phyloP scores from a whole-genome alignment of 768 basidiomycete species.

The Leccinum olivaceopallidum region DNA sequence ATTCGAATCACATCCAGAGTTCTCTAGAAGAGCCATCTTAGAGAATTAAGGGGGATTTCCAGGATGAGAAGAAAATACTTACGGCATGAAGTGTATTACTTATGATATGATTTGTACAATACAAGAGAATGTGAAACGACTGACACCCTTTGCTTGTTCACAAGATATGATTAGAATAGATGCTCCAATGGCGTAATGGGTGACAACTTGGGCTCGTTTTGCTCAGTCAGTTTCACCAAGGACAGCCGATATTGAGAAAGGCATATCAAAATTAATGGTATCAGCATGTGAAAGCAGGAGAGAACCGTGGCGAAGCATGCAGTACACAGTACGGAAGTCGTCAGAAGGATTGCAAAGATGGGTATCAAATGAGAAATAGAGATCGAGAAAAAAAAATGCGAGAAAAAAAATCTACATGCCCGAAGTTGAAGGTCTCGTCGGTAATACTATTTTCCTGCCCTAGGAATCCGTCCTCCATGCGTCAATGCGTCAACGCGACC shows the following conservation, averaged over 20 bases:
- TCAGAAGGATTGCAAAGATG: background rate
- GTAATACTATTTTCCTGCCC: background rate
- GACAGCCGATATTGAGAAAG: background rate
- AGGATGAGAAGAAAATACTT: background rate
- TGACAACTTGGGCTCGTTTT: background rate
- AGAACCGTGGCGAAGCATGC: background rate
- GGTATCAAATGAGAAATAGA: background rate
- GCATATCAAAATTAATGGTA: background rate
- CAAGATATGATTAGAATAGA: background rate
- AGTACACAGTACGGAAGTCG: background rate
- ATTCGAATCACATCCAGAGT: background rate
- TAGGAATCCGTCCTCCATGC: constrained; percentile 1
- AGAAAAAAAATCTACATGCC: background rate
- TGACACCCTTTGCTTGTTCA: background rate
- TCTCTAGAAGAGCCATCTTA: background rate
- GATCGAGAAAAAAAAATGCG: background rate
- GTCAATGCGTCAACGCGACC: background rate
- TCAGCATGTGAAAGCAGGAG: background rate
- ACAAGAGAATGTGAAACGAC: background rate
- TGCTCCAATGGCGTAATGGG: background rate
- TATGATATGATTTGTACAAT: background rate
- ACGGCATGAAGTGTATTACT: background rate
- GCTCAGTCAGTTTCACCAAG: background rate
- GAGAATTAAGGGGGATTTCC: background rate
- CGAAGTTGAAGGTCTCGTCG: background rate